A percentile compares a stretch with the other conserved stretches of the same genome.
These are phyloP conservation scores for Syzygium malaccense DNA, from an alignment of 441 rosid species.

Conservation along the genomic window DNA sequence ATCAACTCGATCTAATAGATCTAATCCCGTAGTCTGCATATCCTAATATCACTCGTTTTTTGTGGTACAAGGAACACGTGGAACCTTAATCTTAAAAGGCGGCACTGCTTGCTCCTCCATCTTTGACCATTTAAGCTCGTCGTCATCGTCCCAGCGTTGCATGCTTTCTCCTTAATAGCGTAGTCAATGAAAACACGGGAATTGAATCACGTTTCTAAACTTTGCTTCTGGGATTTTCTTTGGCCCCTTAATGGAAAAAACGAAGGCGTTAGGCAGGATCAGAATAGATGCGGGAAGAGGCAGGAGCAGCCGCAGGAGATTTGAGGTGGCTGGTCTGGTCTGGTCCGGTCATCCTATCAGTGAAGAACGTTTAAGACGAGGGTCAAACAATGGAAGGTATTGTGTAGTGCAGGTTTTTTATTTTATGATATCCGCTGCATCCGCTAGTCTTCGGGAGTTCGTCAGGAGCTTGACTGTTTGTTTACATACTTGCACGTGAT, in stretches of 20 bases:
- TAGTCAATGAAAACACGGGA: neutral
- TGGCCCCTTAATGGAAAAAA: neutral
- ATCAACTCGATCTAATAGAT: neutral
- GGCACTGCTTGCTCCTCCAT: neutral
- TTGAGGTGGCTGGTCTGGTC: neutral
- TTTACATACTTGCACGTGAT: neutral
- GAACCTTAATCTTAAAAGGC: neutral
- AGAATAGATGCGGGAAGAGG: neutral
- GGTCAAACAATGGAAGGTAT: neutral
- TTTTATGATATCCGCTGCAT: neutral
- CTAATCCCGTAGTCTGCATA: neutral
- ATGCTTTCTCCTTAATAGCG: neutral
- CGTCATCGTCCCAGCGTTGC: neutral
- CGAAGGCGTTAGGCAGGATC: neutral
- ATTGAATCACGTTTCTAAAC: neutral
- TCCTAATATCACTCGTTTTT: neutral
- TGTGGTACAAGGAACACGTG: neutral
- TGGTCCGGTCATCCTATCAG: neutral
- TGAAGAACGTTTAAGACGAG: neutral
- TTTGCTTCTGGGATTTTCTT: neutral
- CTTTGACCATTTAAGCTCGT: neutral
- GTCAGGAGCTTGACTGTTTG: neutral
- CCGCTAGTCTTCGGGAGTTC: neutral
- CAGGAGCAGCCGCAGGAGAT: neutral
- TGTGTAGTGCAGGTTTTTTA: neutral